phyloP scores from a whole-genome alignment of 2,329 filamentous ascomycete species.

The Diaporthe caulivora region DNA sequence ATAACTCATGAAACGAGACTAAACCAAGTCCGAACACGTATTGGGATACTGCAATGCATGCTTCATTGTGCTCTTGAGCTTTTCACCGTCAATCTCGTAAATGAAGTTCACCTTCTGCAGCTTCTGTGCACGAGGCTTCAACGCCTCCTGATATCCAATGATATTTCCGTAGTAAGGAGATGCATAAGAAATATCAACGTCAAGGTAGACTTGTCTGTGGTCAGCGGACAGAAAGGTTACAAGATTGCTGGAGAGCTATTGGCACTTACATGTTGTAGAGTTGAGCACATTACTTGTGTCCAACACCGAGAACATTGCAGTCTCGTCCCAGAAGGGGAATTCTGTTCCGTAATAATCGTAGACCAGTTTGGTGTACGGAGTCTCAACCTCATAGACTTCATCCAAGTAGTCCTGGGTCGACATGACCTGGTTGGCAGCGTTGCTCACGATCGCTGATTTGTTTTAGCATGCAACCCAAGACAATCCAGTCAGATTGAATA shows the following conservation, averaged over 20 bases:
- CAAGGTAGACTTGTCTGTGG: constrained; percentile 40
- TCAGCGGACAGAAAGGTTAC: background rate
- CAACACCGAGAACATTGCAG: constrained; percentile 41
- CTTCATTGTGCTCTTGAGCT: constrained; percentile 54
- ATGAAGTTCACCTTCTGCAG: constrained; percentile 42
- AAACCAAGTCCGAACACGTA: constrained; percentile 52
- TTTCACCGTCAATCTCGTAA: constrained; percentile 41
- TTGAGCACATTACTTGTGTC: constrained; percentile 41
- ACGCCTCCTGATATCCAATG: constrained; percentile 40
- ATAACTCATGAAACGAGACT: background rate
- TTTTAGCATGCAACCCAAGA: background rate
- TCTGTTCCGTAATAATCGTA: constrained; percentile 34
- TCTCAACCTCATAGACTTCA: constrained; percentile 41
- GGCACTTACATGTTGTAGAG: constrained; percentile 42
- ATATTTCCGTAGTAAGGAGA: constrained; percentile 44
- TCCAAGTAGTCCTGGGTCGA: constrained; percentile 50
- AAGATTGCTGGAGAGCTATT: background rate
- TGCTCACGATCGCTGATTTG: constrained; percentile 51
- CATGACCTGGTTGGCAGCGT: constrained; percentile 59
- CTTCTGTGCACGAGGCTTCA: constrained; percentile 39
- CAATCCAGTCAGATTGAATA: background rate
- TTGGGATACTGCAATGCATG: constrained; percentile 53
- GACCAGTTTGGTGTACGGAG: constrained; percentile 41
- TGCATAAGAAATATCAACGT: constrained; percentile 43
- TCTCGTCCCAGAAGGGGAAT: constrained; percentile 45